These are phyloP conservation scores for Escallonia herrerae DNA, from an alignment of 129 eudicot genomes.

Conservation along the genomic window DNA sequence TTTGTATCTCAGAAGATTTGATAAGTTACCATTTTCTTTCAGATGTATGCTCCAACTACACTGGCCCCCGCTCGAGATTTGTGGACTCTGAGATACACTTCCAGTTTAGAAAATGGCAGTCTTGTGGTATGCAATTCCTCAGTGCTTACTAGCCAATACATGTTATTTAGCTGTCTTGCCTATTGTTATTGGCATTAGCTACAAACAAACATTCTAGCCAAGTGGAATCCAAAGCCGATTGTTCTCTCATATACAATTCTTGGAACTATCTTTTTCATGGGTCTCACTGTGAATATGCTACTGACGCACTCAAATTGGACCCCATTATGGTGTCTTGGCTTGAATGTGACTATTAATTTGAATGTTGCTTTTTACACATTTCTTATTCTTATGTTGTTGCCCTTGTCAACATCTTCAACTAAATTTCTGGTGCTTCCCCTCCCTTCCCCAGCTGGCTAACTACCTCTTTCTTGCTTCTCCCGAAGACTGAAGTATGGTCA, in stretches of 20 bases:
- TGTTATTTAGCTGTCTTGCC: background rate
- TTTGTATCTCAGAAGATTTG: background rate
- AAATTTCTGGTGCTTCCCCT: background rate
- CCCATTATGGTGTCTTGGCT: background rate
- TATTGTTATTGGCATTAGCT: background rate
- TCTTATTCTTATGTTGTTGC: background rate
- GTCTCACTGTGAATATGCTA: background rate
- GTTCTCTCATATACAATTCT: background rate
- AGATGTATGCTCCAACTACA: slow-evolving; percentile 95
- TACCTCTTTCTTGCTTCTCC: no score
- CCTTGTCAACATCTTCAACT: background rate
- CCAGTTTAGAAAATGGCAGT: slow-evolving; percentile 86
- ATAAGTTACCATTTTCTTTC: slow-evolving; percentile 12
- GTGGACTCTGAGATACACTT: slow-evolving; percentile 92
- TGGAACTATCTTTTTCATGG: background rate
- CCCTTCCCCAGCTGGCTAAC: background rate
- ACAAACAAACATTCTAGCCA: background rate
- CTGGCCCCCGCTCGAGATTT: slow-evolving; percentile 97
- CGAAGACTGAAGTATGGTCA: no score
- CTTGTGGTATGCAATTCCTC: slow-evolving; percentile 60
- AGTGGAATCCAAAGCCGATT: background rate
- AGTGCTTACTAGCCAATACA: background rate
- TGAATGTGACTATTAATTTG: background rate
- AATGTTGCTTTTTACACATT: background rate
- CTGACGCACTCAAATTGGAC: background rate